Percentiles rank a stretch among this genome's conserved stretches.
Conservation (phyloP, 495 filamentous ascomycete species). For the Sporormia fimetaria region DNA sequence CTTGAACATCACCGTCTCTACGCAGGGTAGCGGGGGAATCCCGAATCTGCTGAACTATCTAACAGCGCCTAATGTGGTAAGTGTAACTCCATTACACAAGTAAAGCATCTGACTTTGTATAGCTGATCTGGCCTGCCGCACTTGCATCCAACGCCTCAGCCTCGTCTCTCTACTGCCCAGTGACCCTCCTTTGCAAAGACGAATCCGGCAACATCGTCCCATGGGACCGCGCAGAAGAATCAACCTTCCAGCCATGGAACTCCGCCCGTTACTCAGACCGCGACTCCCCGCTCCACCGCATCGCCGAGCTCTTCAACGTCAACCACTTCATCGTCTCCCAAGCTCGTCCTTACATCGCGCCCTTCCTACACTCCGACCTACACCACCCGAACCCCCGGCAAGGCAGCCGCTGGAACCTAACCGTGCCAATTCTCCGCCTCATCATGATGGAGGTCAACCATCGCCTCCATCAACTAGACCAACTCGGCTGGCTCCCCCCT, state of each 20-base stretch:
- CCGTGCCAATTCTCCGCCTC: conserved; percentile 54
- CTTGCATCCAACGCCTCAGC: conserved; percentile 73
- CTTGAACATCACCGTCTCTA: conserved; percentile 83
- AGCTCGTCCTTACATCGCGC: conserved; percentile 68
- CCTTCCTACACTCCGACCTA: conserved; percentile 72
- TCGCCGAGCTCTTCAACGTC: conserved; percentile 88
- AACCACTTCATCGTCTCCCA: conserved; percentile 79
- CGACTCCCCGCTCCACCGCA: conserved; percentile 69
- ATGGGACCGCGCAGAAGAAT: conserved; percentile 59
- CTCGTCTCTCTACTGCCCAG: conserved; percentile 51
- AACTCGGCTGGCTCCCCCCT: conserved; percentile 57
- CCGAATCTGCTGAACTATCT: conserved; percentile 86
- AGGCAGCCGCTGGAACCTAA: conserved; percentile 44
- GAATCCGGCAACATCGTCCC: conserved; percentile 65
- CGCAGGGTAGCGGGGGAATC: conserved; percentile 57
- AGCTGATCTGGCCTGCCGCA: conserved; percentile 88
- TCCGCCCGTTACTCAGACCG: conserved; percentile 58
- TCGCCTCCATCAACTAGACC: conserved; percentile 70
- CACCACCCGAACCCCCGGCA: conserved; percentile 58
- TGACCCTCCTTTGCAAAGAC: conserved; percentile 73
- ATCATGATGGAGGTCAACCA: conserved; percentile 69
- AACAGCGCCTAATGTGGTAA: conserved; percentile 85
- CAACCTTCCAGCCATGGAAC: conserved; percentile 57
- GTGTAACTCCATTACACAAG: conserved; percentile 30
- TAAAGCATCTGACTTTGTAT: conserved; percentile 5